These are phyloP conservation scores for Podila minutissima DNA, from an alignment of 192 early-diverging fungal species.

Conservation along the genomic window DNA sequence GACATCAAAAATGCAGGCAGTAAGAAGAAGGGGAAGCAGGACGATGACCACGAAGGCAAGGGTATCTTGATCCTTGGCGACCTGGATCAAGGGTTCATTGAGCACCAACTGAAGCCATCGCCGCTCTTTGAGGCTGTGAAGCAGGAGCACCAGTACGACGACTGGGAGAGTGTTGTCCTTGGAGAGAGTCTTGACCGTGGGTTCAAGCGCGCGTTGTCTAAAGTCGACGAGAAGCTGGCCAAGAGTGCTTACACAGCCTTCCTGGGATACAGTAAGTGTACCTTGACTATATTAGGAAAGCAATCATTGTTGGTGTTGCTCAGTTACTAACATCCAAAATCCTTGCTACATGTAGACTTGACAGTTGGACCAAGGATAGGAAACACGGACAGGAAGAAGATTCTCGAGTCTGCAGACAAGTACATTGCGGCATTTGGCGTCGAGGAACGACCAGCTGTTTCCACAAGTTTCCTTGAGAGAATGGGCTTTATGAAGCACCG, in stretches of 20 bases:
- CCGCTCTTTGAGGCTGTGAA: constrained; percentile 18
- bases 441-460: constrained; percentile 53
- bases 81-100: constrained; percentile 47
- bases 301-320: too few relatives aligned
- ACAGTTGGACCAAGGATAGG: constrained; percentile 46
- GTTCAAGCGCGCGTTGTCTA: constrained; percentile 26
- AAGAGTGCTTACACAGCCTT: constrained; percentile 50
- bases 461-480: constrained; percentile 51
- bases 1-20: constrained; percentile 71
- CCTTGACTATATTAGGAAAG: too few relatives aligned
- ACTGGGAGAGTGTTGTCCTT: constrained; percentile 47
- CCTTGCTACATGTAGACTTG: constrained; percentile 16
- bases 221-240: constrained; percentile 41
- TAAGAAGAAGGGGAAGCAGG: neutral
- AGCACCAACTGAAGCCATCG: constrained; percentile 42
- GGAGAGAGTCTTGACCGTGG: constrained; percentile 50
- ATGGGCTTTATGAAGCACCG: constrained; percentile 54
- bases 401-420: constrained; percentile 48
- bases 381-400: constrained; percentile 36
- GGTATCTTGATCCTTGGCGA: constrained; percentile 44
- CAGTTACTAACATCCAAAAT: too few relatives aligned
- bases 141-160: constrained; percentile 33
- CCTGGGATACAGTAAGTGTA: constrained; percentile 45
- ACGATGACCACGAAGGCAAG: constrained; percentile 10
- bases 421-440: constrained; percentile 59